These are phyloP conservation scores for Xylaria sp. DNA, from an alignment of 2,329 filamentous ascomycete genomes.

Conservation along the genomic window DNA sequence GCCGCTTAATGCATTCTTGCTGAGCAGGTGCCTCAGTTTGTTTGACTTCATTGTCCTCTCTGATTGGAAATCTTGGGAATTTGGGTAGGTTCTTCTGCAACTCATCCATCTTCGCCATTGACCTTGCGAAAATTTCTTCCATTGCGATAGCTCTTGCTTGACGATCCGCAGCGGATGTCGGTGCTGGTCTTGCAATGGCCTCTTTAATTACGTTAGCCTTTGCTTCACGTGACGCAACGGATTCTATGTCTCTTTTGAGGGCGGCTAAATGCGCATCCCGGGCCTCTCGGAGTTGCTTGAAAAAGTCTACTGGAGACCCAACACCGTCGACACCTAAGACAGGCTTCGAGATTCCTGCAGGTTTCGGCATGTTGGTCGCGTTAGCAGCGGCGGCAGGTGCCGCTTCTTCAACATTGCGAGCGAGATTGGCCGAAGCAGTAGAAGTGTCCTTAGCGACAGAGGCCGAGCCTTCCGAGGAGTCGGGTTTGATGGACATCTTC, in stretches of 20 bases:
- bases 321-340: not conserved
- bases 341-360: not conserved
- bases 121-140: constrained; percentile 5
- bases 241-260: not conserved
- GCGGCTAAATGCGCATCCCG: not conserved
- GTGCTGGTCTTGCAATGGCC: not conserved
- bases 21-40: constrained; percentile 9
- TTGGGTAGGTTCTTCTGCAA: not conserved
- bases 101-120: not conserved
- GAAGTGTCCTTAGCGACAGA: not conserved
- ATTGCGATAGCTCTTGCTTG: not conserved
- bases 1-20: constrained; percentile 42
- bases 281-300: not conserved
- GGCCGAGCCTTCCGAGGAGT: not conserved
- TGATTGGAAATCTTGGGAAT: not conserved
- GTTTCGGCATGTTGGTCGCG: no score
- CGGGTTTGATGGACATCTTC: not conserved
- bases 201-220: not conserved
- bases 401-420: not conserved
- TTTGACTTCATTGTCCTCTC: constrained; percentile 25
- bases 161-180: not conserved
- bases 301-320: not conserved
- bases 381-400: constrained; percentile 3
- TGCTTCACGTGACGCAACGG: not conserved
- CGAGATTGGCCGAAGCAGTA: not conserved